Conservation (phyloP, 805 yeast genomes). For the Lachancea meyersii region DNA sequence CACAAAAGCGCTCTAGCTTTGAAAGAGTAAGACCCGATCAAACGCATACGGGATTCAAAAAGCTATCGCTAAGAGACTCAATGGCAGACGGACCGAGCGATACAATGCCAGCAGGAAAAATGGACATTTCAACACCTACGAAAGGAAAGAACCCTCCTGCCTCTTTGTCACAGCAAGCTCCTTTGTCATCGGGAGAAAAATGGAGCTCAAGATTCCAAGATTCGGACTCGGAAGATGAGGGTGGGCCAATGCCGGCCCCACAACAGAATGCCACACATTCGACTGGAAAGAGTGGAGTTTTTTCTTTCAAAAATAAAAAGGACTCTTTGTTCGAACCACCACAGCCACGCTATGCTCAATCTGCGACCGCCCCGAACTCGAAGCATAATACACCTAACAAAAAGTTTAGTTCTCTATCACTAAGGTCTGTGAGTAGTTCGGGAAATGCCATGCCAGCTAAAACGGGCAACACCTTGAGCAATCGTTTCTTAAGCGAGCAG, state of each 20-base stretch:
- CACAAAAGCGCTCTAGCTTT: constrained; percentile 48
- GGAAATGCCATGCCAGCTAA: constrained; percentile 10
- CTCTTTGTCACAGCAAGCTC: constrained; percentile 12
- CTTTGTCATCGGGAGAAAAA: constrained; percentile 16
- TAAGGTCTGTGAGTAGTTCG: constrained; percentile 21
- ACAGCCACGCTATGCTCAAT: constrained; percentile 13
- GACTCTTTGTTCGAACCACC: constrained; percentile 12
- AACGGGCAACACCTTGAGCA: constrained; percentile 7
- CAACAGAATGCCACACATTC: constrained; percentile 12
- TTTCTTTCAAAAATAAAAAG: constrained; percentile 17
- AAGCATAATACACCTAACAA: constrained; percentile 12
- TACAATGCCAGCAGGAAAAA: constrained; percentile 8
- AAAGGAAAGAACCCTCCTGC: constrained; percentile 17
- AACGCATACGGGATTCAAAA: constrained; percentile 35
- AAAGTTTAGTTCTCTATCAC: constrained; percentile 19
- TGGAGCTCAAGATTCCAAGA: constrained; percentile 56
- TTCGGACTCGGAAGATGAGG: constrained; percentile 54
- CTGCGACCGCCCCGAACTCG: constrained; percentile 15
- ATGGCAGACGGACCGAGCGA: constrained; percentile 11
- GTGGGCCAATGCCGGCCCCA: constrained; percentile 15
- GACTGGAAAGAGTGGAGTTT: constrained; percentile 11
- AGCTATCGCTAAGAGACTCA: constrained; percentile 33
- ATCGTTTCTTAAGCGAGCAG: constrained; percentile 29
- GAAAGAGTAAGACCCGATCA: constrained; percentile 39
- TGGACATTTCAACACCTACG: constrained; percentile 4